These are phyloP conservation scores for Dissophora ornata DNA, from an alignment of 192 early-diverging fungal genomes.

Conservation along the genomic window DNA sequence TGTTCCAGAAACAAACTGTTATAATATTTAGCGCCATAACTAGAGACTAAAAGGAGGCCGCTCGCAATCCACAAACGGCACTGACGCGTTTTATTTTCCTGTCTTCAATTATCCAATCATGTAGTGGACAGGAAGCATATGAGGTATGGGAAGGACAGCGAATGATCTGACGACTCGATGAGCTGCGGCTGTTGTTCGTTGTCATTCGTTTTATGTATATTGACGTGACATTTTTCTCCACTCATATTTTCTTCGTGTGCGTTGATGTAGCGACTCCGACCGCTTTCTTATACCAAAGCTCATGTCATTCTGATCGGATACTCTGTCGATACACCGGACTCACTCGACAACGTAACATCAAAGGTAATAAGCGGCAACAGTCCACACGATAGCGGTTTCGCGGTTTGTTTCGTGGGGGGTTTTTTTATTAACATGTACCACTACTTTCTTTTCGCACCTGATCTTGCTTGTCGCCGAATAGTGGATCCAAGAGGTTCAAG, in stretches of 20 bases:
- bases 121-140: constrained; percentile 70
- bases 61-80: background rate
- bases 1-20: background rate
- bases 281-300: constrained; percentile 93
- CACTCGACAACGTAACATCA: constrained; percentile 84
- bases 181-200: too few species aligned
- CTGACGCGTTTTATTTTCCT: constrained; percentile 2
- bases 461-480: constrained; percentile 24
- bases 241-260: background rate
- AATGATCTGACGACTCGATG: too few species aligned
- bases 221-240: background rate
- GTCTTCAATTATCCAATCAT: background rate
- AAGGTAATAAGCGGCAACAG: constrained; percentile 51
- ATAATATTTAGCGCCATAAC: background rate
- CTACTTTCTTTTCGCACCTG: background rate
- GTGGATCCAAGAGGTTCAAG: constrained; percentile 91
- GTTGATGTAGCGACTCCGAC: constrained; percentile 81
- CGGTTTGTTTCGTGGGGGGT: background rate
- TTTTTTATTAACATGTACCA: background rate
- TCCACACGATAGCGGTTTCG: too few species aligned
- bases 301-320: constrained; percentile 96
- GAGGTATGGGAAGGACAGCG: too few species aligned
- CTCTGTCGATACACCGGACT: constrained; percentile 83
- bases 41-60: background rate
- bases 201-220: too few species aligned